Conservation (phyloP, 2,329 filamentous ascomycete genomes). For the Colletotrichum trifolii region DNA sequence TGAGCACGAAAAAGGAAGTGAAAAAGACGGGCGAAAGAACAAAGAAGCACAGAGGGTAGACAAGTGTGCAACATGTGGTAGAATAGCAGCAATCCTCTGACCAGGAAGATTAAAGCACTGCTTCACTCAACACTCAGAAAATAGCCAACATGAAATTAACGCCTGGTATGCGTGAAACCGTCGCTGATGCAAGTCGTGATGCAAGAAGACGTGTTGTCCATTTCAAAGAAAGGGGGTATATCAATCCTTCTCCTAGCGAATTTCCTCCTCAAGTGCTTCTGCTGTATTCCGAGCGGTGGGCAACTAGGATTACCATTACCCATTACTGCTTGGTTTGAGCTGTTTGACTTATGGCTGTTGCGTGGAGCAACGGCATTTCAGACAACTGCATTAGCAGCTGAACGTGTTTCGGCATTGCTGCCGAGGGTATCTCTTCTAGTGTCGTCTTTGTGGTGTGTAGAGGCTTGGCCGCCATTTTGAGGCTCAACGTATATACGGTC, state of each 20-base stretch:
- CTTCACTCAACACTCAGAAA: background rate
- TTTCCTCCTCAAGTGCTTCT: background rate
- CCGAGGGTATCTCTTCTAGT: constrained; percentile 2
- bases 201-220: constrained; percentile 1
- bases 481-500: constrained; percentile 25
- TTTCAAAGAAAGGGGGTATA: constrained; percentile 24
- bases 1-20: no score
- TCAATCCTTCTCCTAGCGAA: constrained; percentile 13
- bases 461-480: constrained; percentile 4
- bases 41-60: no score
- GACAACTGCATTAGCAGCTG: constrained; percentile 1
- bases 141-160: background rate
- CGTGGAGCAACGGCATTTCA: background rate
- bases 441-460: background rate
- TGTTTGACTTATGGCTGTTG: background rate
- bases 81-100: no score
- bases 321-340: constrained; percentile 32
- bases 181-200: constrained; percentile 33
- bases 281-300: constrained; percentile 15
- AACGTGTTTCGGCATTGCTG: background rate
- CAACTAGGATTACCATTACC: constrained; percentile 39
- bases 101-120: no score
- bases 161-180: background rate
- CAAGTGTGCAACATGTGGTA: no score
- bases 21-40: no score